These are phyloP conservation scores for Smallanthus sonchifolius DNA, from an alignment of 129 eudicot species.

Conservation along the genomic window DNA sequence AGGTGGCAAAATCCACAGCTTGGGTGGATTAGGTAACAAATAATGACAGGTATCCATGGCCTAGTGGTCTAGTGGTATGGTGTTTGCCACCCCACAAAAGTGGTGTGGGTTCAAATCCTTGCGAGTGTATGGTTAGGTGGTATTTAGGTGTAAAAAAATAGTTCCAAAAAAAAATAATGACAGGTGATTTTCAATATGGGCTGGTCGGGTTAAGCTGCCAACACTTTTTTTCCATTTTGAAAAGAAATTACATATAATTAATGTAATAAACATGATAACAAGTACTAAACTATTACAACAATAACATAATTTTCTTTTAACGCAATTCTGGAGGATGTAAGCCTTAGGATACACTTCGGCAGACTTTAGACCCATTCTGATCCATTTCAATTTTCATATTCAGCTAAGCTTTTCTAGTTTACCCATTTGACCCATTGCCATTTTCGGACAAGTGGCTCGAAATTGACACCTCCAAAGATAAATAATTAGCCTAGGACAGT, in stretches of 20 bases:
- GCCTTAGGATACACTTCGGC: not conserved
- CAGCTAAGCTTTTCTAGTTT: not conserved
- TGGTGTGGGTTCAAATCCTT: no score
- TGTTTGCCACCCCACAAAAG: no score
- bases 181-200: not conserved
- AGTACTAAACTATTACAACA: not conserved
- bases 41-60: not conserved
- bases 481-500: not conserved
- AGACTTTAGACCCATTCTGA: not conserved
- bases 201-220: not conserved
- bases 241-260: not conserved
- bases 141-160: no score
- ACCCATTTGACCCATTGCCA: not conserved
- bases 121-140: no score
- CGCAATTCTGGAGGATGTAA: not conserved
- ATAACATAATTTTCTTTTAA: not conserved
- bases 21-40: not conserved
- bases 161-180: no score
- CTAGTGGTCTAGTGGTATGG: no score
- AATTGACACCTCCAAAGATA: not conserved
- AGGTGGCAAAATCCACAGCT: not conserved
- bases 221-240: not conserved
- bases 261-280: not conserved
- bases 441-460: not conserved
- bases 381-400: not conserved